Conservation (phyloP, 2,329 filamentous ascomycete species). For the Ceratocystis albifundus region DNA sequence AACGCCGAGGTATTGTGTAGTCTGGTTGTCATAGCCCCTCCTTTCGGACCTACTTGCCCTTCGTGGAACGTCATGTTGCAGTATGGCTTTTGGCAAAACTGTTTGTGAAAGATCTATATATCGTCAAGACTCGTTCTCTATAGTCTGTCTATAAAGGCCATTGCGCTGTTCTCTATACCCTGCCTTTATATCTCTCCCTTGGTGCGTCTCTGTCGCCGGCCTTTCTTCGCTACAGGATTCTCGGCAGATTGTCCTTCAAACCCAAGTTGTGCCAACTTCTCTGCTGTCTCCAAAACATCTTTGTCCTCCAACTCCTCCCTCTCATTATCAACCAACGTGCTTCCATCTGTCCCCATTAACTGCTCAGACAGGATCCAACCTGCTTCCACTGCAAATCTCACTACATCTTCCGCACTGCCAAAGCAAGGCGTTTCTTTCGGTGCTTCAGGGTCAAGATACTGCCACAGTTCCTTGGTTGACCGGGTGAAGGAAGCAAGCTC, state of each 20-base stretch:
- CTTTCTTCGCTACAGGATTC: constrained; percentile 1
- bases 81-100: background rate
- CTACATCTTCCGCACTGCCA: constrained; percentile 44
- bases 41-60: background rate
- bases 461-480: constrained; percentile 43
- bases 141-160: background rate
- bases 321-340: constrained; percentile 26
- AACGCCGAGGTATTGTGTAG: constrained; percentile 1
- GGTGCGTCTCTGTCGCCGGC: constrained; percentile 14
- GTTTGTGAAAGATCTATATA: background rate
- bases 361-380: constrained; percentile 47
- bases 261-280: background rate
- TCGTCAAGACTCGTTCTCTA: background rate
- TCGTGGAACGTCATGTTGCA: constrained; percentile 1
- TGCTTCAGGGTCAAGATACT: constrained; percentile 42
- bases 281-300: constrained; percentile 12
- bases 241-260: background rate
- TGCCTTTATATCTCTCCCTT: background rate
- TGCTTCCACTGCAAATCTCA: constrained; percentile 45
- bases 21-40: background rate
- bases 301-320: constrained; percentile 25
- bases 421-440: constrained; percentile 40
- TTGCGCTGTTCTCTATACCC: background rate
- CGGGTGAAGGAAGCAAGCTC: constrained; percentile 38
- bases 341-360: constrained; percentile 33